phyloP scores from a whole-genome alignment of 257 asterid genomes.

The Rhazya stricta region DNA sequence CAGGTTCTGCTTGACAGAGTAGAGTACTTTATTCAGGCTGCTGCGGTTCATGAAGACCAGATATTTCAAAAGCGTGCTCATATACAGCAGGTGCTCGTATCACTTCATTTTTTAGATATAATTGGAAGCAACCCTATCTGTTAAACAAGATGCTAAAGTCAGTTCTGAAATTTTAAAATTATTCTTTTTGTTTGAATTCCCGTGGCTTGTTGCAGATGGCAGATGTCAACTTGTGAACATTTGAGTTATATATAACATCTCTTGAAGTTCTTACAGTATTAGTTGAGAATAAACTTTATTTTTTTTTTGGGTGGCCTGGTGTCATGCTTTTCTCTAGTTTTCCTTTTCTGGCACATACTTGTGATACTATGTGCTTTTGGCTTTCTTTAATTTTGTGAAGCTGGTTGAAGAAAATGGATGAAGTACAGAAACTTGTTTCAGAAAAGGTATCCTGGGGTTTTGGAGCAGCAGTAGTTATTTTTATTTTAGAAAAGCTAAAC shows the following conservation, averaged over 20 bases:
- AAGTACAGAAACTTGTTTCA: background rate
- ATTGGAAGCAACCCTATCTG: background rate
- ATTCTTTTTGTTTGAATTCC: background rate
- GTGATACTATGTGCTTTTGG: background rate
- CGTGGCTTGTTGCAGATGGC: background rate
- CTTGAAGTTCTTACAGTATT: background rate
- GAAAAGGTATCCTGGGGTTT: background rate
- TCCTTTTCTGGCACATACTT: background rate
- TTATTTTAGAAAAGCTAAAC: background rate
- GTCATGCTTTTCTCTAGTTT: background rate
- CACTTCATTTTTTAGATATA: background rate
- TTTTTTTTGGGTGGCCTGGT: background rate
- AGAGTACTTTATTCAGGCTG: slow-evolving; percentile 86
- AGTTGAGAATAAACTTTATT: background rate
- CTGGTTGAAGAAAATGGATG: background rate
- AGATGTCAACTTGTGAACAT: background rate
- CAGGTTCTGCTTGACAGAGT: slow-evolving; percentile 85
- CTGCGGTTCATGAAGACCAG: slow-evolving; percentile 75
- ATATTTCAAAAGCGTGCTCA: slow-evolving; percentile 85
- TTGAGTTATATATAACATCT: background rate
- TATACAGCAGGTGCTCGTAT: slow-evolving; percentile 61
- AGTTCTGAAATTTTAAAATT: background rate
- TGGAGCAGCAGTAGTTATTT: background rate
- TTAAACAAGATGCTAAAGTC: background rate
- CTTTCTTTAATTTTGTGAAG: background rate